These are phyloP conservation scores for Neocallimastix lanati DNA, from an alignment of 192 early-diverging fungal genomes.

Conservation along the genomic window DNA sequence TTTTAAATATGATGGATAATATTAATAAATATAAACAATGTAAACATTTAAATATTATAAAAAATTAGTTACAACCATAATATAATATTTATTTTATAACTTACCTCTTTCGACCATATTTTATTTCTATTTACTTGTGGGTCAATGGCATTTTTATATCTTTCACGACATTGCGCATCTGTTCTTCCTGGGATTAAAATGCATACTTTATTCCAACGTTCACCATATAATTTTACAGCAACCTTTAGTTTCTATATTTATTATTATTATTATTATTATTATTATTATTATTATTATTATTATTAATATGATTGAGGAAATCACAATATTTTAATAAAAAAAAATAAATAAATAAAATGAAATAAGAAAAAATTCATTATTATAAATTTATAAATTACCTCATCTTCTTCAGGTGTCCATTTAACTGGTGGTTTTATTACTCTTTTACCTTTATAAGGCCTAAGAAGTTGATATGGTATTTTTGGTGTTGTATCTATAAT, in stretches of 20 bases:
- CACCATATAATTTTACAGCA: neutral
- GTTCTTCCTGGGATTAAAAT: neutral
- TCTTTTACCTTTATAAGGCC: neutral
- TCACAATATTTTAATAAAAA: neutral
- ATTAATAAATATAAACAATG: too few species aligned
- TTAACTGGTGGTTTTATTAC: neutral
- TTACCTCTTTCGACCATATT: neutral
- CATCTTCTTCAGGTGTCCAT: neutral
- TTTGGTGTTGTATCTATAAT: neutral
- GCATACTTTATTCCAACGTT: neutral
- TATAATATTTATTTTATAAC: too few species aligned
- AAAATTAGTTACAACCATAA: too few species aligned
- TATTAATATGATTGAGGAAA: too few species aligned
- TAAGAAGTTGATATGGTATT: neutral
- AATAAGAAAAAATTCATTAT: too few species aligned
- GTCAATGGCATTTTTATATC: neutral
- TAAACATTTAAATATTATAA: too few species aligned
- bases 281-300: too few species aligned
- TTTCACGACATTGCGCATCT: neutral
- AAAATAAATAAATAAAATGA: neutral
- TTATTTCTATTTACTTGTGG: neutral
- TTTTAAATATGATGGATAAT: too few species aligned
- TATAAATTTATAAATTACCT: neutral
- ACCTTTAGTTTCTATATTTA: neutral
- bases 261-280: too few species aligned